phyloP scores from a whole-genome alignment of 2,329 filamentous ascomycete species.

The Aspergillus sojae region DNA sequence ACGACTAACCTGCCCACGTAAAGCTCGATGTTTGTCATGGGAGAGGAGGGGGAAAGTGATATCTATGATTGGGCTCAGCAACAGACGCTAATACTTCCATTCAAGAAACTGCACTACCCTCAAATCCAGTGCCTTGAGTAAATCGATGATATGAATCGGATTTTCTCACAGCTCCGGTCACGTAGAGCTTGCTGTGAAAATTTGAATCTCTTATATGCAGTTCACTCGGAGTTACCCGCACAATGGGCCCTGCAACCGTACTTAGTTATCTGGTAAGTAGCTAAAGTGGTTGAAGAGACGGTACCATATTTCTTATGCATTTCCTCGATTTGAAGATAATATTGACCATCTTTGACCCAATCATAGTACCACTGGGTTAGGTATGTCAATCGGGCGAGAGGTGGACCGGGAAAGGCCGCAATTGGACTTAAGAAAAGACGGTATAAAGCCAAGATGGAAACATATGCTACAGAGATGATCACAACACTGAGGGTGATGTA shows the following conservation, averaged over 20 bases:
- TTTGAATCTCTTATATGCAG: background rate
- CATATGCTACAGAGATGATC: too few species aligned
- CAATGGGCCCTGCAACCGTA: background rate
- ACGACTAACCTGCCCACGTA: background rate
- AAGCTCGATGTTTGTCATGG: background rate
- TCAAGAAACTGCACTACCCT: background rate
- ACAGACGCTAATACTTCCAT: background rate
- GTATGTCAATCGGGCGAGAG: background rate
- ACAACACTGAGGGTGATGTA: too few species aligned
- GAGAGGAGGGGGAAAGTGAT: background rate
- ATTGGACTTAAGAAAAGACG: conserved; percentile 2
- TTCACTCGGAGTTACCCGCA: conserved; percentile 2
- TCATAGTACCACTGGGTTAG: conserved; percentile 2
- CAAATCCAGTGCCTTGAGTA: conserved; percentile 3
- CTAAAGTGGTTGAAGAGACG: background rate
- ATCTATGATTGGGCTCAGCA: background rate
- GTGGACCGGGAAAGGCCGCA: background rate
- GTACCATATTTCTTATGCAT: conserved; percentile 4
- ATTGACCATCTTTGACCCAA: conserved; percentile 5
- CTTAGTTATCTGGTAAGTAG: background rate
- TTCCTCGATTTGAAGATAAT: conserved; percentile 1
- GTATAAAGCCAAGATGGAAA: background rate
- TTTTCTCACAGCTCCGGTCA: background rate
- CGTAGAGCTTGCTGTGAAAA: background rate
- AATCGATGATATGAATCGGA: background rate